phyloP scores from a whole-genome alignment of 345 rosid species.

The Camelina neglecta region DNA sequence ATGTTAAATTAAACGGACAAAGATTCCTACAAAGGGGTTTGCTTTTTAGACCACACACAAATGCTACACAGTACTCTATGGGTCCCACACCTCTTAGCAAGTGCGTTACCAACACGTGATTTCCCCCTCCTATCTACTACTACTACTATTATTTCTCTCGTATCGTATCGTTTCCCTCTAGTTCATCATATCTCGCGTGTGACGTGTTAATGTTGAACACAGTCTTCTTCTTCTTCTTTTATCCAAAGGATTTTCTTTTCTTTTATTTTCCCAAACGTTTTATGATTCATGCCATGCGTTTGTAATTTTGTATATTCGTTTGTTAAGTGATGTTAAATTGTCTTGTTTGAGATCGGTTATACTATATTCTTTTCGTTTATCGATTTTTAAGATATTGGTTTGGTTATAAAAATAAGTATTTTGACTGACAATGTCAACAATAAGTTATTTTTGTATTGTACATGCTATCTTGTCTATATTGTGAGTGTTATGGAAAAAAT shows the following conservation, averaged over 20 bases:
- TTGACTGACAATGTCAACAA: too few species aligned
- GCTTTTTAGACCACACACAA: conserved; percentile 63
- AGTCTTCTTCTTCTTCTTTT: not conserved
- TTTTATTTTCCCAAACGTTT: not conserved
- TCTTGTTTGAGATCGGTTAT: too few species aligned
- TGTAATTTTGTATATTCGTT: not conserved
- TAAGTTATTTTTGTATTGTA: too few species aligned
- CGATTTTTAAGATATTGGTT: too few species aligned
- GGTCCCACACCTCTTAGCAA: conserved; percentile 50
- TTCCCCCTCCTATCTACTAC: not conserved
- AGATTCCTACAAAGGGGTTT: conserved; percentile 61
- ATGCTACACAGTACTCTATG: conserved; percentile 54
- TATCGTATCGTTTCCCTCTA: not conserved
- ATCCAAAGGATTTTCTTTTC: not conserved
- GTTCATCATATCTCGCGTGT: not conserved
- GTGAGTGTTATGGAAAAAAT: too few species aligned
- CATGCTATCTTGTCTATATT: too few species aligned
- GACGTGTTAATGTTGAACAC: conserved; percentile 1
- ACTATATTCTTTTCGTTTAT: too few species aligned
- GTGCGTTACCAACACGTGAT: conserved; percentile 52
- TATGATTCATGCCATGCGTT: not conserved
- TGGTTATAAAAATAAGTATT: too few species aligned
- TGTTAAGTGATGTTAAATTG: not conserved
- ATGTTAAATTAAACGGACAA: conserved; percentile 46
- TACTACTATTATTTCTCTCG: too few species aligned